A percentile compares a stretch with the other conserved stretches of the same genome.
Conservation (phyloP, 257 asterid species). For the Solanum neorickii region DNA sequence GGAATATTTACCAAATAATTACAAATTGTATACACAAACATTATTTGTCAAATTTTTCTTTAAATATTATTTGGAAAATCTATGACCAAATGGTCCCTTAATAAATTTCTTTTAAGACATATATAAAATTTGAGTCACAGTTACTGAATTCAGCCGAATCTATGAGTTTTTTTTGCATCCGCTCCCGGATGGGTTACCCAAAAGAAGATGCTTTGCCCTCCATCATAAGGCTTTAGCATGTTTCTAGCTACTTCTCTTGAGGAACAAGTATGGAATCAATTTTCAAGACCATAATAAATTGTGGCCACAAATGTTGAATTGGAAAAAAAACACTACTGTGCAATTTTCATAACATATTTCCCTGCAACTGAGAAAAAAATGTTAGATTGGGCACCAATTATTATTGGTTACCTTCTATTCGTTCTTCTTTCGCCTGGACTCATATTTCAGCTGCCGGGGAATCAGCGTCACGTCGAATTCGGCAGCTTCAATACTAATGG, state of each 20-base stretch:
- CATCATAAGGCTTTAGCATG: background rate
- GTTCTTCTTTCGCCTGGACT: constrained; percentile 43
- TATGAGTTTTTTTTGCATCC: too few species aligned
- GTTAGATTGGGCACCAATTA: constrained; percentile 50
- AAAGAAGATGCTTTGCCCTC: background rate
- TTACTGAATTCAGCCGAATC: rapidly evolving
- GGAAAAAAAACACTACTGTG: background rate
- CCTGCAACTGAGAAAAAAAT: background rate
- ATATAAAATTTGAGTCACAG: background rate
- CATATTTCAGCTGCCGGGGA: constrained; percentile 48
- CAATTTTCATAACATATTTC: background rate
- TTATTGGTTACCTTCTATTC: constrained; percentile 39
- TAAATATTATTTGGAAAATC: too few species aligned
- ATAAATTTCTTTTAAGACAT: background rate
- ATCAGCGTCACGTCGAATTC: constrained; percentile 25
- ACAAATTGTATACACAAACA: too few species aligned
- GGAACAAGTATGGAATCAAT: background rate
- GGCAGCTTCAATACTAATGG: constrained; percentile 50
- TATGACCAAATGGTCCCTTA: too few species aligned
- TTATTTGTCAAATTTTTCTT: too few species aligned
- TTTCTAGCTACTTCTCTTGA: background rate
- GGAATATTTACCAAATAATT: too few species aligned
- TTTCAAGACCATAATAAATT: background rate
- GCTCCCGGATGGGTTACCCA: background rate
- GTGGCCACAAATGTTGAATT: background rate